Conservation (phyloP, 2,329 filamentous ascomycete genomes). For the Fonsecaea pugnacius region DNA sequence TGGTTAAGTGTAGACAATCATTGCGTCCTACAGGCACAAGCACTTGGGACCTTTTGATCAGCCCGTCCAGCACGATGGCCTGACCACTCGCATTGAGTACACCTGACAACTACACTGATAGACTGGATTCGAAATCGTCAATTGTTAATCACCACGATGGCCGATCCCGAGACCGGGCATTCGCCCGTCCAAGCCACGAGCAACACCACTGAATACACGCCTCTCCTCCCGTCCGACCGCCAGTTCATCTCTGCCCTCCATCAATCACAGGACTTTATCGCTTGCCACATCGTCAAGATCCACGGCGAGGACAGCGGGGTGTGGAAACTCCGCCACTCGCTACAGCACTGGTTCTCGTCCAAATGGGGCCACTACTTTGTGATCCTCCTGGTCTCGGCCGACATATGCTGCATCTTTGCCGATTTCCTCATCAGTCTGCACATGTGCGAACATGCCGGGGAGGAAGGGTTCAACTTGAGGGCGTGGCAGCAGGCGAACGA, state of each 20-base stretch:
- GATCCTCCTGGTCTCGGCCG: constrained; percentile 54
- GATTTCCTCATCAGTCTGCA: constrained; percentile 58
- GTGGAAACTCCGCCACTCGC: constrained; percentile 31
- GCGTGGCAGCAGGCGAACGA: constrained; percentile 46
- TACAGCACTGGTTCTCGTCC: constrained; percentile 49
- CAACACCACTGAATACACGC: constrained; percentile 15
- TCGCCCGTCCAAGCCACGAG: constrained; percentile 6
- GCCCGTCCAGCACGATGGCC: not conserved
- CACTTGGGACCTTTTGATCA: not conserved
- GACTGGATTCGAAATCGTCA: not conserved
- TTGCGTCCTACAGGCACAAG: not conserved
- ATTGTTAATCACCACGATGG: constrained; percentile 9
- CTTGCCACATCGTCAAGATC: constrained; percentile 37
- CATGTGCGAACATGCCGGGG: constrained; percentile 49
- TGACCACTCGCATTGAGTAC: not conserved
- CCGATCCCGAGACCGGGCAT: constrained; percentile 15
- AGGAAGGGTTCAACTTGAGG: constrained; percentile 33
- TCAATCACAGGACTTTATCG: constrained; percentile 24
- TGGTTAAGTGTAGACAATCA: not conserved
- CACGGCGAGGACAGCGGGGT: constrained; percentile 37
- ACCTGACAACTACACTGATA: not conserved
- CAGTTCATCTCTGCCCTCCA: constrained; percentile 11
- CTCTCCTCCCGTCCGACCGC: constrained; percentile 27
- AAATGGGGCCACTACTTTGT: constrained; percentile 57
- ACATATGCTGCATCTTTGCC: constrained; percentile 58